Evolutionary conservation across 495 filamentous ascomycete species (phyloP).

Genomic region (Glutinoglossum americanum): DNA sequence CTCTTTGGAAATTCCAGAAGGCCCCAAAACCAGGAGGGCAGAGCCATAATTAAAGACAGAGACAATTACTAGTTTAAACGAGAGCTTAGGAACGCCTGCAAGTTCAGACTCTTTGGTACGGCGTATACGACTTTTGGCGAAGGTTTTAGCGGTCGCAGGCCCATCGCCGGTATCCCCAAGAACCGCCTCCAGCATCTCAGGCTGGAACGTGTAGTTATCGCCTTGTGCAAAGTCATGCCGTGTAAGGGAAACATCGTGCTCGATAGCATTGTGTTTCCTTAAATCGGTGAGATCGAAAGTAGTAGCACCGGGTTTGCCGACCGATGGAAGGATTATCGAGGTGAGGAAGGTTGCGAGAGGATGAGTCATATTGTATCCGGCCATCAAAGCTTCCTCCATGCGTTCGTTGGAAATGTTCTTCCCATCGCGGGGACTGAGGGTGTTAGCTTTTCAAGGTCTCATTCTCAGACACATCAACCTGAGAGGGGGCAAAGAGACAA

Average conservation of each 20-base stretch:
- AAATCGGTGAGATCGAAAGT: conserved; percentile 18
- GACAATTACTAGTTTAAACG: neutral
- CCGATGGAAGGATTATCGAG: conserved; percentile 9
- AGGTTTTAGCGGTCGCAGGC: conserved; percentile 11
- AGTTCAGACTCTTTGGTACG: conserved; percentile 14
- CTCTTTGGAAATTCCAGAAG: neutral
- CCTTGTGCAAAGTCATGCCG: conserved; percentile 16
- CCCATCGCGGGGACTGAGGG: conserved; percentile 17
- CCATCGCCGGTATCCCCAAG: conserved; percentile 14
- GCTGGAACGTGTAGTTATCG: conserved; percentile 20
- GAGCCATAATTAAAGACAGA: neutral
- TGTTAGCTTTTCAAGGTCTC: neutral
- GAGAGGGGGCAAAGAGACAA: neutral
- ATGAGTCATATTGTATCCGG: conserved; percentile 11
- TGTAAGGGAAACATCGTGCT: conserved; percentile 20
- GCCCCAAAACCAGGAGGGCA: neutral
- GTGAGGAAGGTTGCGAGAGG: conserved; percentile 13
- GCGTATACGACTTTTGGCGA: conserved; percentile 15
- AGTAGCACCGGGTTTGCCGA: conserved; percentile 10
- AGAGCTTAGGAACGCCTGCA: conserved; percentile 9
- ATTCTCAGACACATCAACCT: neutral
- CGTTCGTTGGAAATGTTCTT: conserved; percentile 15
- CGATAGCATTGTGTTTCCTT: conserved; percentile 17
- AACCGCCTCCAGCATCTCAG: conserved; percentile 15
- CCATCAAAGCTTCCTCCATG: conserved; percentile 16